Evolutionary conservation across 2,329 filamentous ascomycete genomes (phyloP), one percentile per base, ranked within the genome.

Genomic region (Exophiala lecanii-corni): DNA sequence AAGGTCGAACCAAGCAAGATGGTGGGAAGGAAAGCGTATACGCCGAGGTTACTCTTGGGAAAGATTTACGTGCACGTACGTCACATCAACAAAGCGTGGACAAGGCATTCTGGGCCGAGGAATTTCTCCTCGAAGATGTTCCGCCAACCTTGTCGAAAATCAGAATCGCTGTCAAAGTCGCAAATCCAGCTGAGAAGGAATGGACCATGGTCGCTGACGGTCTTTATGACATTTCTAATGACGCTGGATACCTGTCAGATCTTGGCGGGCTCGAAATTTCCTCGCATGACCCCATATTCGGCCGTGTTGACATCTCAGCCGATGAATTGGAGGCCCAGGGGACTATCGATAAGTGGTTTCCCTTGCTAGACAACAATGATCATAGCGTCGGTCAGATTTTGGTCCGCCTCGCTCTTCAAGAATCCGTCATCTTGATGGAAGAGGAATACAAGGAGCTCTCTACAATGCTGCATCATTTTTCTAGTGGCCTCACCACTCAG

Each of bases 331-430:
- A 91, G 26, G 74, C 79, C 0, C 83, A 82, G 12, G 84, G 84
- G 57, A 85, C 91, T 44, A 75, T 82, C 23, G 91, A 97, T 63
- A 84, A 89, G 57, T 96, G 91, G 91, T 84, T 88, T 70, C 84
- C 82, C 12, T 79, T 95, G 16, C 66, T 82, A 36, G 87, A 95
- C 57, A 82, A 84, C 53, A 81, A 78, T 51, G 81, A 86, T 48
- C 83, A 89, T 55, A 71, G 75, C 1, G 77, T 94, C 36, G 91
- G 89, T 19, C 87, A 89, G 49, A 84, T 95, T 70, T 74, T 94
- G 39, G 79, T 96, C 65, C 88, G 82, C 59, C 74, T 94, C 16
- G 81, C 83, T 33, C 81, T 92, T 52, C 87, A 95, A 41, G 91
- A 98, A 65, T 80, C 92, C 37, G 85, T 94, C 5, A 89, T 97